Percentiles rank a stretch among this genome's conserved stretches.
phyloP scores from a whole-genome alignment of 2,329 filamentous ascomycete species.

The Stemphylium lycopersici region DNA sequence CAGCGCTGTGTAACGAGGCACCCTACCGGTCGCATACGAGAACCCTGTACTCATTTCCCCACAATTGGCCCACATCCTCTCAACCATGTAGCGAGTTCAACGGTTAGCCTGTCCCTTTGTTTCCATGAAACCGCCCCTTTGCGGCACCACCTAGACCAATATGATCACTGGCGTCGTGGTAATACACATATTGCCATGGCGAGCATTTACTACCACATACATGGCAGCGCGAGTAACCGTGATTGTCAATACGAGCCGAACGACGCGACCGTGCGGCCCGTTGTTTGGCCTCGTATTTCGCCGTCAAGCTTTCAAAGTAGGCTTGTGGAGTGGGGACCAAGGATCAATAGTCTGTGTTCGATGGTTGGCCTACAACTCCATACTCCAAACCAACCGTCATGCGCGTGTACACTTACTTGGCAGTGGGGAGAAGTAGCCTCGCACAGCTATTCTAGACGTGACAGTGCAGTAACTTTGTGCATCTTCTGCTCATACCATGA shows the following conservation, averaged over 20 bases:
- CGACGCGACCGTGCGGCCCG: conserved; percentile 15
- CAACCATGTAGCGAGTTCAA: not conserved
- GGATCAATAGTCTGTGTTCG: conserved; percentile 2
- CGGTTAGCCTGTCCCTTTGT: not conserved
- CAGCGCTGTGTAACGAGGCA: conserved; percentile 35
- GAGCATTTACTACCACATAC: not conserved
- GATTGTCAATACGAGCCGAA: conserved; percentile 15
- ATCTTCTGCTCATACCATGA: too few relatives aligned
- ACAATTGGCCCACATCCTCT: conserved; percentile 10
- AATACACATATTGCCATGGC: not conserved
- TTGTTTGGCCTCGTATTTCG: conserved; percentile 1
- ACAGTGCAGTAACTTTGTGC: too few relatives aligned
- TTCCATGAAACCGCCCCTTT: conserved; percentile 14
- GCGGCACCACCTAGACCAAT: conserved; percentile 10
- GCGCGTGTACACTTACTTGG: not conserved
- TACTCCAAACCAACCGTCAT: too few relatives aligned
- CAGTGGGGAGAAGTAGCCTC: not conserved
- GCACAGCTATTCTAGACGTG: not conserved
- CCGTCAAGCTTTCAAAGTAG: conserved; percentile 10
- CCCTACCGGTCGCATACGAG: conserved; percentile 23
- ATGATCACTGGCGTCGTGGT: not conserved
- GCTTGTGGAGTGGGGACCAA: conserved; percentile 3
- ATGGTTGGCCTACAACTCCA: too few relatives aligned
- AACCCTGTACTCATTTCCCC: conserved; percentile 11
- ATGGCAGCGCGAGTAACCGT: conserved; percentile 8